phyloP scores from a whole-genome alignment of 441 rosid species.

The Pelargonium australe region DNA sequence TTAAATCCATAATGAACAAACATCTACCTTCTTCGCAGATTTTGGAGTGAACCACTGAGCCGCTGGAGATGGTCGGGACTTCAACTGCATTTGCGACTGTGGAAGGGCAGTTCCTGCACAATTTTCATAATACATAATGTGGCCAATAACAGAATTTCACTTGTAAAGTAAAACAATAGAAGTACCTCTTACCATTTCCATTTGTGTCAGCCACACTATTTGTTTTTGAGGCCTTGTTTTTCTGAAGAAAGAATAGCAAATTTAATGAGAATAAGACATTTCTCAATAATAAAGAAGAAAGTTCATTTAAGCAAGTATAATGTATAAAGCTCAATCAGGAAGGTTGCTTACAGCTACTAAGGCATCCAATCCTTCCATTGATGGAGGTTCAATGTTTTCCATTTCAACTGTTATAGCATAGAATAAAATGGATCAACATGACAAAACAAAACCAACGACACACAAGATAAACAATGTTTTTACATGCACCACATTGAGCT shows the following conservation, averaged over 20 bases:
- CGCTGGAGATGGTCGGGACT: slow-evolving; percentile 35
- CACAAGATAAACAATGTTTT: background rate
- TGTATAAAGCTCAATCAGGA: background rate
- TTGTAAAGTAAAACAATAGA: background rate
- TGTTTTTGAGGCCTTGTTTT: slow-evolving; percentile 46
- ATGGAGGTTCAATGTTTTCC: slow-evolving; percentile 24
- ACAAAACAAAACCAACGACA: slow-evolving; percentile 6
- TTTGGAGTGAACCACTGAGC: slow-evolving; percentile 78
- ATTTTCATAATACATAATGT: slow-evolving; percentile 11
- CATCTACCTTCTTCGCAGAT: slow-evolving; percentile 65
- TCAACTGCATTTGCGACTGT: slow-evolving; percentile 25
- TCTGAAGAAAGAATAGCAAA: slow-evolving; percentile 28
- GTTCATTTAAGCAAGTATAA: background rate
- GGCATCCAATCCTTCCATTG: slow-evolving; percentile 43
- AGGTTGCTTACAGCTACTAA: slow-evolving; percentile 47
- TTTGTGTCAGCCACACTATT: slow-evolving; percentile 29
- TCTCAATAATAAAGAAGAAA: background rate
- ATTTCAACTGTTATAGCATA: slow-evolving; percentile 27
- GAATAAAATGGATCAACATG: slow-evolving; percentile 15
- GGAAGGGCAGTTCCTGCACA: slow-evolving; percentile 36
- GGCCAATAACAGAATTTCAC: slow-evolving; percentile 7
- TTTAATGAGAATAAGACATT: slow-evolving; percentile 10
- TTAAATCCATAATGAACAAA: background rate
- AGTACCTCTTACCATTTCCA: slow-evolving; percentile 45
- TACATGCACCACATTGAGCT: too few relatives aligned